phyloP scores from a whole-genome alignment of 305 asterid species.

The Salvia sclarea region DNA sequence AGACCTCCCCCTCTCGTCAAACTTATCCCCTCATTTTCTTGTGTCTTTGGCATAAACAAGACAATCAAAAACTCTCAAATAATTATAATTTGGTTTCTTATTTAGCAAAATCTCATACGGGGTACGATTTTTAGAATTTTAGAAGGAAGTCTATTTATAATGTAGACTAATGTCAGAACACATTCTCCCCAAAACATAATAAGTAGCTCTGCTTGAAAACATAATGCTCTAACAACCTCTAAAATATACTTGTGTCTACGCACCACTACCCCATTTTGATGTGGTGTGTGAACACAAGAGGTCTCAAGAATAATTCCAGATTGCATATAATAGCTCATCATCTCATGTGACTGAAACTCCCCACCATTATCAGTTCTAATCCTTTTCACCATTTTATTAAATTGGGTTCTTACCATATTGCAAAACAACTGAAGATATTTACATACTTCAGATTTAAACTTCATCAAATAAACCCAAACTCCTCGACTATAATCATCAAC shows the following conservation, averaged over 20 bases:
- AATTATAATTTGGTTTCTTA: background rate
- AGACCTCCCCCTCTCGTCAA: background rate
- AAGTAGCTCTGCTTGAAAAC: background rate
- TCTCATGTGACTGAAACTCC: no score
- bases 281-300: background rate
- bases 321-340: background rate
- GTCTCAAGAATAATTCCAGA: background rate
- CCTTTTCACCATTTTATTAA: no score
- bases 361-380: no score
- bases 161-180: background rate
- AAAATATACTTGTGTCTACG: no score
- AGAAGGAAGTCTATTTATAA: background rate
- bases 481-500: background rate
- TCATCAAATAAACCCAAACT: background rate
- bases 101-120: background rate
- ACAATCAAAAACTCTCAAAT: background rate
- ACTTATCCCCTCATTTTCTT: background rate
- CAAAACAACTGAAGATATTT: background rate
- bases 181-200: background rate
- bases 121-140: background rate
- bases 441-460: background rate
- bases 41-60: background rate
- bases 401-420: no score
- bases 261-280: background rate
- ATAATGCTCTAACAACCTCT: background rate